Evolutionary conservation across 148 eudicot genomes (phyloP).

Genomic region (Cornus kousa): DNA sequence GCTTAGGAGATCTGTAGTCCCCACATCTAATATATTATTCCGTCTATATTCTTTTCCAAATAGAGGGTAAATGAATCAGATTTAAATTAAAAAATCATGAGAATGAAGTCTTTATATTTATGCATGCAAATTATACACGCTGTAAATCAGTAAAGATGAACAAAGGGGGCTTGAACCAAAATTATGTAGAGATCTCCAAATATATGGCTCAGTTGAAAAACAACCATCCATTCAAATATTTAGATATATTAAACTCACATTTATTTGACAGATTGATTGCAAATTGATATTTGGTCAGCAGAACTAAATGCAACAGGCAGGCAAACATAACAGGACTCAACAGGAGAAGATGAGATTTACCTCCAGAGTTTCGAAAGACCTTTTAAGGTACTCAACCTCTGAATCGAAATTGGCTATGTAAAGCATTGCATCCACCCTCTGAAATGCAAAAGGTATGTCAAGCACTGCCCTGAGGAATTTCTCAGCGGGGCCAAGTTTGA

Average conservation of each 20-base stretch:
- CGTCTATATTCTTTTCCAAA: too few species aligned
- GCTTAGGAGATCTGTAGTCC: too few species aligned
- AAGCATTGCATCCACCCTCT: slow-evolving; percentile 84
- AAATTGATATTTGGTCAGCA: neutral
- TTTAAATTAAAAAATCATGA: too few species aligned
- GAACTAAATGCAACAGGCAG: neutral
- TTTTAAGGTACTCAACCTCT: slow-evolving; percentile 75
- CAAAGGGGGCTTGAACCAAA: too few species aligned
- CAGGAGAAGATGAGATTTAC: slow-evolving; percentile 28
- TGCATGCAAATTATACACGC: too few species aligned
- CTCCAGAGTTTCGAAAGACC: slow-evolving; percentile 75
- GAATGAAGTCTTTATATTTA: too few species aligned
- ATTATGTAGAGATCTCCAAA: too few species aligned
- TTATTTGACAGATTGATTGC: neutral
- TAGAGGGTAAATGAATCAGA: too few species aligned
- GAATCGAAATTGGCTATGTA: slow-evolving; percentile 81
- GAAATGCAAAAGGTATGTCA: slow-evolving; percentile 78
- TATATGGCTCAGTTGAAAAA: too few species aligned
- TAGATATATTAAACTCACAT: too few species aligned
- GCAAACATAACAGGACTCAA: neutral
- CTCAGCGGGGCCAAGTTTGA: slow-evolving; percentile 83
- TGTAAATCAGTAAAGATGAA: too few species aligned
- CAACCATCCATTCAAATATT: neutral
- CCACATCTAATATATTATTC: too few species aligned
- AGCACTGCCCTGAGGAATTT: slow-evolving; percentile 82